These are phyloP conservation scores for Xylaria multiplex DNA, from an alignment of 2,329 filamentous ascomycete species.

Conservation along the genomic window DNA sequence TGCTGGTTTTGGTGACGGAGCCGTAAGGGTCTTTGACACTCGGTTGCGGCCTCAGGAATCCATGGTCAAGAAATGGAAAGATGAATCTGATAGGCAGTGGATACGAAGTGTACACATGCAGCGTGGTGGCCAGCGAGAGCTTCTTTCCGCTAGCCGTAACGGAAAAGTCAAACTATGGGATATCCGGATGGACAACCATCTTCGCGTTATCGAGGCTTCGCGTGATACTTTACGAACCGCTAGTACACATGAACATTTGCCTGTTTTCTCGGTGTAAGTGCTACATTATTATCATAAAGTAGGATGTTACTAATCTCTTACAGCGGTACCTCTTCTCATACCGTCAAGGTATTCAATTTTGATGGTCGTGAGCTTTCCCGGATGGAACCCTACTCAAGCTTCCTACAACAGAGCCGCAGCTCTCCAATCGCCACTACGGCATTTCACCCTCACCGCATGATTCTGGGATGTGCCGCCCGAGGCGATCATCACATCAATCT, in stretches of 20 bases:
- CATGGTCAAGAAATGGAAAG: slow-evolving; percentile 97
- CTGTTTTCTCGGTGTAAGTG: slow-evolving; percentile 91
- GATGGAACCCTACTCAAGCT: slow-evolving; percentile 90
- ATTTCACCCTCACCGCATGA: slow-evolving; percentile 94
- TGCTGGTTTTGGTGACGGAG: slow-evolving; percentile 95
- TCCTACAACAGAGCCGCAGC: slow-evolving; percentile 81
- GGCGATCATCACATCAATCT: slow-evolving; percentile 93
- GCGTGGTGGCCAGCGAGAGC: slow-evolving; percentile 89
- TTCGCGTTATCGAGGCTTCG: slow-evolving; percentile 79
- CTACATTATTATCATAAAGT: not conserved
- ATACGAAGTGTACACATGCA: slow-evolving; percentile 97
- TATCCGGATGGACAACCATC: slow-evolving; percentile 82
- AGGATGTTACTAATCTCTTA: slow-evolving; percentile 45
- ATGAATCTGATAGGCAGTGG: slow-evolving; percentile 87
- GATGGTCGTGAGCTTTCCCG: slow-evolving; percentile 81
- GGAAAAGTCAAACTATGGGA: slow-evolving; percentile 97
- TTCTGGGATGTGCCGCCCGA: slow-evolving; percentile 86
- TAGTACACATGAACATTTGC: slow-evolving; percentile 94
- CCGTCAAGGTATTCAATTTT: slow-evolving; percentile 92
- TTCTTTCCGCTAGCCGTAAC: slow-evolving; percentile 89
- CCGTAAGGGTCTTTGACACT: slow-evolving; percentile 92
- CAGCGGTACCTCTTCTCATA: slow-evolving; percentile 87
- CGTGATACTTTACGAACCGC: slow-evolving; percentile 83
- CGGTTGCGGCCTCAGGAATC: slow-evolving; percentile 83
- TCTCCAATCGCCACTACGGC: slow-evolving; percentile 87